Evolutionary conservation across 371 early-diverging fungal genomes (phyloP).

Genomic region (Capniomyces stellatus): DNA sequence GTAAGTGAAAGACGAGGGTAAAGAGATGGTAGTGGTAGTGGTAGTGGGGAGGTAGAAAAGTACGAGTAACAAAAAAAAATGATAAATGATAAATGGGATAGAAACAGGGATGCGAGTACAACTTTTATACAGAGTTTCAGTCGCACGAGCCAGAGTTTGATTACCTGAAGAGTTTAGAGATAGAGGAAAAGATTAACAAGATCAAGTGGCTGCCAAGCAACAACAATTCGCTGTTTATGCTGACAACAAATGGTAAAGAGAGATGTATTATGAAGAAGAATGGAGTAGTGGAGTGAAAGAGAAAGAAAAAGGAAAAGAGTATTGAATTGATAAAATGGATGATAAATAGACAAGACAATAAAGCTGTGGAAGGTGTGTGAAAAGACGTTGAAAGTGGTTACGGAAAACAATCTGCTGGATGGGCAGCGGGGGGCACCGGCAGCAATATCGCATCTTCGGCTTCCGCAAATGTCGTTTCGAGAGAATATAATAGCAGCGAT

Average conservation of each 20-base stretch:
- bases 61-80: neutral
- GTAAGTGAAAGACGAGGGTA: conserved; percentile 32
- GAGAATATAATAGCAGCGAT: conserved; percentile 90
- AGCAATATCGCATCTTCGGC: conserved; percentile 33
- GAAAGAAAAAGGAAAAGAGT: too few species aligned
- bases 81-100: conserved; percentile 12
- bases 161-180: conserved; percentile 97
- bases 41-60: neutral
- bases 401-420: conserved; percentile 66
- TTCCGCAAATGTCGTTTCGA: conserved; percentile 79
- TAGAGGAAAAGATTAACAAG: conserved; percentile 98
- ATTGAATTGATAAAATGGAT: too few species aligned
- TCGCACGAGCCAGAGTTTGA: conserved; percentile 99
- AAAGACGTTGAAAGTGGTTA: conserved; percentile 79
- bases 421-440: conserved; percentile 28
- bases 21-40: neutral
- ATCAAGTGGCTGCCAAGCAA: conserved; percentile 93
- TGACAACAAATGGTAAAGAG: conserved; percentile 92
- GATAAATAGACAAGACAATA: conserved; percentile 81
- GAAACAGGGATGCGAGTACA: conserved; percentile 98
- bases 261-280: too few species aligned
- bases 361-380: conserved; percentile 98
- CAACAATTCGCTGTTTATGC: conserved; percentile 86
- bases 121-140: conserved; percentile 96
- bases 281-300: too few species aligned